These are phyloP conservation scores for Metschnikowia peoriensis DNA, from an alignment of 805 yeast genomes.

Conservation along the genomic window DNA sequence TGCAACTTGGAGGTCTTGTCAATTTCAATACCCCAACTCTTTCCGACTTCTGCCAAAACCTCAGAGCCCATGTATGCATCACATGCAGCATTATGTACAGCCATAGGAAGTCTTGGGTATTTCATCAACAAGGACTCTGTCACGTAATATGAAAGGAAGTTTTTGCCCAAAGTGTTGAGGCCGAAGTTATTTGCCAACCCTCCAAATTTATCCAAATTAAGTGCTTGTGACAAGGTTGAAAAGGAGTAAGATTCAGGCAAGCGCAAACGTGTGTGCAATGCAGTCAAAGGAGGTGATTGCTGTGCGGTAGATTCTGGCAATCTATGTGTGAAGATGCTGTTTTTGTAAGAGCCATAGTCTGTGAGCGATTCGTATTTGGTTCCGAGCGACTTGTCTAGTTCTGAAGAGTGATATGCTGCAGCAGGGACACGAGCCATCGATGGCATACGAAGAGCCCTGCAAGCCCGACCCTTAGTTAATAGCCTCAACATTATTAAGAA, in stretches of 20 bases:
- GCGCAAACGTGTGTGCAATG: constrained; percentile 74
- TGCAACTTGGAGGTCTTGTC: constrained; percentile 65
- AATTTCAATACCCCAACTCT: constrained; percentile 84
- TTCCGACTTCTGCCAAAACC: constrained; percentile 65
- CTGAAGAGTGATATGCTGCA: constrained; percentile 23
- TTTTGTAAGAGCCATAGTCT: constrained; percentile 41
- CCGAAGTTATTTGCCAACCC: constrained; percentile 70
- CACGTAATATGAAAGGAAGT: constrained; percentile 69
- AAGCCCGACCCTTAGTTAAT: constrained; percentile 12
- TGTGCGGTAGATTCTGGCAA: constrained; percentile 46
- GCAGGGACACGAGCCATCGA: constrained; percentile 5
- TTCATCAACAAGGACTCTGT: constrained; percentile 68
- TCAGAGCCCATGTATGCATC: constrained; percentile 71
- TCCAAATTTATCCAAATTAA: constrained; percentile 54
- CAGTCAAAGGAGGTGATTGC: constrained; percentile 68
- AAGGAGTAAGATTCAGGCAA: constrained; percentile 57
- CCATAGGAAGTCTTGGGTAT: constrained; percentile 88
- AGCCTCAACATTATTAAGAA: constrained; percentile 16
- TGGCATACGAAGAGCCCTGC: constrained; percentile 6
- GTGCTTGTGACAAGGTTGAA: constrained; percentile 74
- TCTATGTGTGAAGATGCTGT: constrained; percentile 43
- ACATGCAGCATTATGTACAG: constrained; percentile 71
- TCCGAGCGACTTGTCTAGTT: constrained; percentile 25
- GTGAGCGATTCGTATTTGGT: constrained; percentile 31
- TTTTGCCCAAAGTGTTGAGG: constrained; percentile 77